Conservation (phyloP, 2,329 filamentous ascomycete species). For the Aspergillus cejpii region DNA sequence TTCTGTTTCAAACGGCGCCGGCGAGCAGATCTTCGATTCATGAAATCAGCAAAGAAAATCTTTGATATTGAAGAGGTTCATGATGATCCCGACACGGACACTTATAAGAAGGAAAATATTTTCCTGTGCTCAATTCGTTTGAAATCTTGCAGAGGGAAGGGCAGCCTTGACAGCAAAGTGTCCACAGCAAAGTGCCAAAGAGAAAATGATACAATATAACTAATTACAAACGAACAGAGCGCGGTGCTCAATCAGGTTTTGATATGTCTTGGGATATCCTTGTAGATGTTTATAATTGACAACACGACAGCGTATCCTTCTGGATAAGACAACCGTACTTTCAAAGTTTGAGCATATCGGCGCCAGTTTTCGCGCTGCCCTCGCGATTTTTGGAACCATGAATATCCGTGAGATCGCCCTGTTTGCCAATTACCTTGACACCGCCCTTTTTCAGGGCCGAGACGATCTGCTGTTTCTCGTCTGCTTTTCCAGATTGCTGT, state of each 20-base stretch:
- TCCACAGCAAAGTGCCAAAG: background rate
- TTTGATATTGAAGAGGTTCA: conserved; percentile 58
- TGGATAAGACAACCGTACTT: background rate
- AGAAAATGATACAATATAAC: background rate
- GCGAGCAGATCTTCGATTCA: conserved; percentile 68
- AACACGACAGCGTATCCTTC: background rate
- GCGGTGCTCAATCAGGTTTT: background rate
- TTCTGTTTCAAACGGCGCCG: conserved; percentile 96
- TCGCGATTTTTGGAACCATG: conserved; percentile 67
- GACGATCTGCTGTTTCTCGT: conserved; percentile 50
- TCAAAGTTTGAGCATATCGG: conserved; percentile 34
- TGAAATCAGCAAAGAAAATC: conserved; percentile 62
- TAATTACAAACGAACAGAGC: background rate
- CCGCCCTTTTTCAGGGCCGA: conserved; percentile 72
- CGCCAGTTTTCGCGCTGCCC: conserved; percentile 20
- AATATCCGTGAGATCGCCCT: conserved; percentile 76
- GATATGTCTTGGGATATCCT: background rate
- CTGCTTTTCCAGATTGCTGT: conserved; percentile 42
- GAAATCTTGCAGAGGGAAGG: conserved; percentile 12
- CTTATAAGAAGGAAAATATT: conserved; percentile 35
- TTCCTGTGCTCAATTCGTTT: conserved; percentile 35
- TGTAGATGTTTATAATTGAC: background rate
- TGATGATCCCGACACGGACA: conserved; percentile 45
- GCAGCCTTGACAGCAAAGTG: conserved; percentile 1
- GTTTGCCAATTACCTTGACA: conserved; percentile 86